Evolutionary conservation across 306 rosid species (phyloP).

Genomic region (Ormosia emarginata): DNA sequence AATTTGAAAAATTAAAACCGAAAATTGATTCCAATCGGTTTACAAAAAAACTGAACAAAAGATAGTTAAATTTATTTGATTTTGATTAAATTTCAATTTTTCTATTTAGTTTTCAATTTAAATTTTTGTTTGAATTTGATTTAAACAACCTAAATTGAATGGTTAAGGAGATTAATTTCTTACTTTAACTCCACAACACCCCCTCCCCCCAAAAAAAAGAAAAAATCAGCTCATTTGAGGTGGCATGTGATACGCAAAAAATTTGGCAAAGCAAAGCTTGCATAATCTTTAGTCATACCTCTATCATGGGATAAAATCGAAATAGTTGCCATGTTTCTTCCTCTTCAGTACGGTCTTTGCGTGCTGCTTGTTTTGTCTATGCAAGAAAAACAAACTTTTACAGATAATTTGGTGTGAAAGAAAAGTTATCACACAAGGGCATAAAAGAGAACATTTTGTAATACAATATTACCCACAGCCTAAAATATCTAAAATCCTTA

Average conservation of each 20-base stretch:
- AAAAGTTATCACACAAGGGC: background rate
- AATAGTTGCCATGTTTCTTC: constrained; percentile 92
- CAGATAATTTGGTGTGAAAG: background rate
- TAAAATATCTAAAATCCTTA: background rate
- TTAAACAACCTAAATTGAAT: background rate
- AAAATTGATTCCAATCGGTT: too few relatives aligned
- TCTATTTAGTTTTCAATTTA: too few relatives aligned
- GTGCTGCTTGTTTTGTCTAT: constrained; percentile 70
- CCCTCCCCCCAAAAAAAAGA: background rate
- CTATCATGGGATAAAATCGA: constrained; percentile 86
- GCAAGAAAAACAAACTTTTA: constrained; percentile 1
- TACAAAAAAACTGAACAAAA: too few relatives aligned
- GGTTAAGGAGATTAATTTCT: background rate
- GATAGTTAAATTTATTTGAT: too few relatives aligned
- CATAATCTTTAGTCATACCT: constrained; percentile 48
- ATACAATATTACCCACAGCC: background rate
- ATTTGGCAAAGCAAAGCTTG: background rate
- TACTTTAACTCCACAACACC: background rate
- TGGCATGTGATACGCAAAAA: background rate
- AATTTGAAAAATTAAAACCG: too few relatives aligned
- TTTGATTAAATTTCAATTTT: too few relatives aligned
- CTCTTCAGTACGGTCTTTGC: constrained; percentile 75
- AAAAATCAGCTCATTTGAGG: background rate
- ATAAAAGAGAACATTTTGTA: background rate
- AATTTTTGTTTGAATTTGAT: too few relatives aligned